Evolutionary conservation across 345 rosid genomes (phyloP).

Genomic region (Aethionema arabicum): DNA sequence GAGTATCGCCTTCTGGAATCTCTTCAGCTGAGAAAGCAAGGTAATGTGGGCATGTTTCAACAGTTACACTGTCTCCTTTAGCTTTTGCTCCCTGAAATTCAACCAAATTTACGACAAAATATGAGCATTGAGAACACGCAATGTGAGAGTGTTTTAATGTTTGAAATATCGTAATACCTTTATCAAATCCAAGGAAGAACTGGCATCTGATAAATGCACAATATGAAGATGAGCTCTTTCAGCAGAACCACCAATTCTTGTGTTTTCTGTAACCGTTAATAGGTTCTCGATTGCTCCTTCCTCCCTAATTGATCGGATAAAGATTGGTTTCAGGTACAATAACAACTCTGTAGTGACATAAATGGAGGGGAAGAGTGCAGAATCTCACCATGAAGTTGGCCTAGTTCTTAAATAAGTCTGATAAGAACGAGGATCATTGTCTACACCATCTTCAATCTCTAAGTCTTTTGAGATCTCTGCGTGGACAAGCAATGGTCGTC

Average conservation of each 20-base stretch:
- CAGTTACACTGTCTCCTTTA: conserved; percentile 71
- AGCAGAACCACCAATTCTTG: conserved; percentile 66
- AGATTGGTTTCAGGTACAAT: conserved; percentile 12
- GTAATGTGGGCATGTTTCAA: conserved; percentile 98
- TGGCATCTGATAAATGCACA: conserved; percentile 88
- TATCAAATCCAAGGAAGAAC: conserved; percentile 70
- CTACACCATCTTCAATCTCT: conserved; percentile 42
- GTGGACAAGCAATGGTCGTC: conserved; percentile 89
- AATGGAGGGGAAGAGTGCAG: background rate
- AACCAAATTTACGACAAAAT: background rate
- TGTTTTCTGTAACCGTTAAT: conserved; percentile 61
- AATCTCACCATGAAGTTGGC: conserved; percentile 71
- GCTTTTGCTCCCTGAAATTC: conserved; percentile 63
- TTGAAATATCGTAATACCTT: conserved; percentile 45
- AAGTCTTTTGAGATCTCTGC: conserved; percentile 63
- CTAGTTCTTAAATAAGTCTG: conserved; percentile 82
- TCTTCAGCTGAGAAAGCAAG: conserved; percentile 93
- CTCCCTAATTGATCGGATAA: conserved; percentile 56
- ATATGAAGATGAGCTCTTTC: conserved; percentile 96
- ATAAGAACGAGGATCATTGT: conserved; percentile 60
- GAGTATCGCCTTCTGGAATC: conserved; percentile 87
- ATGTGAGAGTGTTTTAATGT: background rate
- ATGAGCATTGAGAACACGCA: background rate
- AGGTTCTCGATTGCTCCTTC: conserved; percentile 80
- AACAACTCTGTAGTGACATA: background rate